Base-by-base conservation (phyloP, 129 eudicot species). In the Flaveria linearis region DNA sequence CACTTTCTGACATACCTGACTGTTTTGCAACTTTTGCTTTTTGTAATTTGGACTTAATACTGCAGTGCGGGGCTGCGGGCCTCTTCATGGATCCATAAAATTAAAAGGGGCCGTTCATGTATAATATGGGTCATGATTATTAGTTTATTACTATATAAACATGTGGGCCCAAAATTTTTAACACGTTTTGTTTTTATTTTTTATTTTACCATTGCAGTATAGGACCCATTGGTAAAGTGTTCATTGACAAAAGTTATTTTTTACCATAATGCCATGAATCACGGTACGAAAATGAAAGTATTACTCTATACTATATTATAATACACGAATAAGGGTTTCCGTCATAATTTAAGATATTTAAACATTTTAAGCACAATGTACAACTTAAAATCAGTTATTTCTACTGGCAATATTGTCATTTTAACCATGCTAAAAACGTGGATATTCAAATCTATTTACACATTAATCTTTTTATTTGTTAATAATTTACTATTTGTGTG, bases 51-150 rank as follows among this genome's bases (percentile, higher is more conserved):
- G 76, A 61, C 49, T 9, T 33, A 78, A 58, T 70, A 18, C 58
- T 28, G 72, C 72, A 75, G 67, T 7, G 42, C n/a, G 23, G 67
- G 60, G 36, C 30, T 7, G 42, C n/a, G 23, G 67, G 60, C 47
- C 30, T 23, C 69, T 56, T 76, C 25, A 18, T 76, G 43, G 81
- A 77, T 77, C 74, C 39, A 68, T 36, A 20, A 62, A 68, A 58
- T 46, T 13, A 39, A 76, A 28, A 58, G 63, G 76, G 71, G 14
- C 82, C 82, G 3, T 69, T 78, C 68, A 30, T 23, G 60, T 68
- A 78, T 45, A 43, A 25, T 25, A 36, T 28, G 69, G 75, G 43
- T 26, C 47, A 13, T 45, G 33, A 69, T 57, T 9, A 25, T 36
- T 26, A 14, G 45, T 33, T 18, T 53, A 14, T 18, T 49, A 42